These are phyloP conservation scores for Phialophora expanda DNA, from an alignment of 2,329 filamentous ascomycete species.

Conservation along the genomic window DNA sequence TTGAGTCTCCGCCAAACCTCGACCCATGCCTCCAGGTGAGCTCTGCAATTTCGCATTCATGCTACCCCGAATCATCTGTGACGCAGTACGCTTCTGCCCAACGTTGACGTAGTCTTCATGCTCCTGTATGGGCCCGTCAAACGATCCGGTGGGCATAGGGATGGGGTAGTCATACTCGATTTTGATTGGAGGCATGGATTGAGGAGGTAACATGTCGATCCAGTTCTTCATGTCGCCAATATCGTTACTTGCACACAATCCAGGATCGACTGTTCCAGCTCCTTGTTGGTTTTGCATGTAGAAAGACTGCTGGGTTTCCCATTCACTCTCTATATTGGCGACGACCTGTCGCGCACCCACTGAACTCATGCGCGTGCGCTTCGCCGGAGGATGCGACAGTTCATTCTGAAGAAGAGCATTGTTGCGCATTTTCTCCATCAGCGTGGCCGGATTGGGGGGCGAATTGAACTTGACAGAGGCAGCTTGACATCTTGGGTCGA, in stretches of 20 bases:
- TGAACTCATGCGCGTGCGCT: constrained; percentile 1
- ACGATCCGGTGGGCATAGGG: constrained; percentile 19
- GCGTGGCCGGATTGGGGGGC: not conserved
- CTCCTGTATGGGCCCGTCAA: constrained; percentile 3
- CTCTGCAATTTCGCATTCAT: not conserved
- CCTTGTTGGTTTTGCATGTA: not conserved
- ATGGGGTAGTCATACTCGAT: constrained; percentile 27
- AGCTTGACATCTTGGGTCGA: not conserved
- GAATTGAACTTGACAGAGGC: not conserved
- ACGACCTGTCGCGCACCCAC: not conserved
- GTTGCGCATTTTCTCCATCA: not conserved
- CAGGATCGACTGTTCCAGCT: not conserved
- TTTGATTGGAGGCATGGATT: not conserved
- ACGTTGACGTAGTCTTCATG: not conserved
- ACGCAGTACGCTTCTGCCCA: constrained; percentile 13
- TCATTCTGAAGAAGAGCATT: not conserved
- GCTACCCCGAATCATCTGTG: constrained; percentile 2
- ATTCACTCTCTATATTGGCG: not conserved
- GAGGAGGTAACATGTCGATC: constrained; percentile 20
- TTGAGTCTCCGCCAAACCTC: not conserved
- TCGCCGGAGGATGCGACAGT: not conserved
- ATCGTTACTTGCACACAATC: not conserved
- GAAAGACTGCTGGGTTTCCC: not conserved
- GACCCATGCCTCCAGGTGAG: not conserved
- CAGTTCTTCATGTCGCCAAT: constrained; percentile 13